Evolutionary conservation across 1,284 basidiomycete species (phyloP).

Genomic region (Golubevia pallescens): DNA sequence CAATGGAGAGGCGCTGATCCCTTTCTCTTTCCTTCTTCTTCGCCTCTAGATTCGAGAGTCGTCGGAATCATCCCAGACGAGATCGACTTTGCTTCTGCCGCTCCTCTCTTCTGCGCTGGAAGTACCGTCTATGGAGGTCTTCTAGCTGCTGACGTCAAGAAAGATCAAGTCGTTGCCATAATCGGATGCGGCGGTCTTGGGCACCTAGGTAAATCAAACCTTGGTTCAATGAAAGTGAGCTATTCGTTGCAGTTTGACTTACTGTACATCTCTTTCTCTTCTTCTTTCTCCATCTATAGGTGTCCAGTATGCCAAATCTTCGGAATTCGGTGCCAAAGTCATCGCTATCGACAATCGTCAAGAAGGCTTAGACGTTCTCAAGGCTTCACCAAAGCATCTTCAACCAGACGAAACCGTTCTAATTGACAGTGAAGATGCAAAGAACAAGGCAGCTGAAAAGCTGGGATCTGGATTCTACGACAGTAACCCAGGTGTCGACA

Average conservation of each 20-base stretch:
- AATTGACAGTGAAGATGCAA: slow-evolving; percentile 31
- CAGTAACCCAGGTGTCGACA: slow-evolving; percentile 45
- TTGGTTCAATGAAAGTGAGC: too few relatives aligned
- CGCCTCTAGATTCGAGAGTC: too few relatives aligned
- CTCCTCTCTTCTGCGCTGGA: slow-evolving; percentile 19
- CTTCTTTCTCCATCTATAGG: too few relatives aligned
- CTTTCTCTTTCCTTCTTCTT: too few relatives aligned
- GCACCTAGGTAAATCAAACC: too few relatives aligned
- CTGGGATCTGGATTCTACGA: slow-evolving; percentile 38
- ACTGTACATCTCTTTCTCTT: too few relatives aligned
- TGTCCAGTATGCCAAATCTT: slow-evolving; percentile 14
- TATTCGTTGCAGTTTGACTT: too few relatives aligned
- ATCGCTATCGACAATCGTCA: slow-evolving; percentile 45
- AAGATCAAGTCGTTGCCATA: slow-evolving; percentile 10
- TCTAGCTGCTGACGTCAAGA: slow-evolving; percentile 7
- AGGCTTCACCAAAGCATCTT: slow-evolving; percentile 33
- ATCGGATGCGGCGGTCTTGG: slow-evolving; percentile 16
- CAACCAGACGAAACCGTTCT: slow-evolving; percentile 39
- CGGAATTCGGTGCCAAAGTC: slow-evolving; percentile 14
- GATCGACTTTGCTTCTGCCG: slow-evolving; percentile 12
- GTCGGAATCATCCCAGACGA: slow-evolving; percentile 12
- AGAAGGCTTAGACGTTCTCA: slow-evolving; percentile 14
- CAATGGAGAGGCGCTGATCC: too few relatives aligned
- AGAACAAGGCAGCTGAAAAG: slow-evolving; percentile 29
- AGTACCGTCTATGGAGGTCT: slow-evolving; percentile 18